phyloP scores from a whole-genome alignment of 257 asterid species.

The Solanum virginianum region DNA sequence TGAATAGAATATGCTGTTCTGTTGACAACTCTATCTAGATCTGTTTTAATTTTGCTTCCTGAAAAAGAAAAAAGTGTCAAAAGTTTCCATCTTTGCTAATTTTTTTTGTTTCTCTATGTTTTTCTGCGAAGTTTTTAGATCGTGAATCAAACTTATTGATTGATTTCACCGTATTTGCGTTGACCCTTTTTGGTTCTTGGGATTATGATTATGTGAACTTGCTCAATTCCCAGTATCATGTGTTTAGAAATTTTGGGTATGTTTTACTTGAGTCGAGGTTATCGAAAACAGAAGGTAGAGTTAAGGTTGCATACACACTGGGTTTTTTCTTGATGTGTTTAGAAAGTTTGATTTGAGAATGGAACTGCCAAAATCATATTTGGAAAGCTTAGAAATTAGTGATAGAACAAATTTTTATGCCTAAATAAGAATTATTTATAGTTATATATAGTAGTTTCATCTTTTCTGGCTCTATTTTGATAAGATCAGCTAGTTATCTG shows the following conservation, averaged over 20 bases:
- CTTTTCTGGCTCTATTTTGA: neutral
- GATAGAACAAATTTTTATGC: neutral
- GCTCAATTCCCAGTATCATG: neutral
- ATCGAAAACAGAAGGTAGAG: neutral
- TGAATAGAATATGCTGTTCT: neutral
- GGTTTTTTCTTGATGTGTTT: neutral
- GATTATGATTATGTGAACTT: neutral
- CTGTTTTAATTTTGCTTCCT: neutral
- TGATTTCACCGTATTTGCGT: neutral
- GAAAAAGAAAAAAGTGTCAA: neutral
- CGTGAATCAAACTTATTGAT: neutral
- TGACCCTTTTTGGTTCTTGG: neutral
- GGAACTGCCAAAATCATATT: neutral
- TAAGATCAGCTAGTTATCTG: neutral
- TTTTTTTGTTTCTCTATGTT: neutral
- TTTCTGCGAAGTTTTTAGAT: neutral
- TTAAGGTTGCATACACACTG: neutral
- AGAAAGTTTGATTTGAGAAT: neutral
- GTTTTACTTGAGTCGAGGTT: neutral
- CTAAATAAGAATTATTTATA: neutral
- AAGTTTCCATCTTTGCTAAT: neutral
- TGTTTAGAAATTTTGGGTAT: neutral
- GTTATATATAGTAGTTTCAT: neutral
- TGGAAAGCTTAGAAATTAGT: neutral
- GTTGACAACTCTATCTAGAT: neutral